Base-by-base conservation (phyloP, 208 protist species). In the Acanthamoeba lugdunensis region DNA sequence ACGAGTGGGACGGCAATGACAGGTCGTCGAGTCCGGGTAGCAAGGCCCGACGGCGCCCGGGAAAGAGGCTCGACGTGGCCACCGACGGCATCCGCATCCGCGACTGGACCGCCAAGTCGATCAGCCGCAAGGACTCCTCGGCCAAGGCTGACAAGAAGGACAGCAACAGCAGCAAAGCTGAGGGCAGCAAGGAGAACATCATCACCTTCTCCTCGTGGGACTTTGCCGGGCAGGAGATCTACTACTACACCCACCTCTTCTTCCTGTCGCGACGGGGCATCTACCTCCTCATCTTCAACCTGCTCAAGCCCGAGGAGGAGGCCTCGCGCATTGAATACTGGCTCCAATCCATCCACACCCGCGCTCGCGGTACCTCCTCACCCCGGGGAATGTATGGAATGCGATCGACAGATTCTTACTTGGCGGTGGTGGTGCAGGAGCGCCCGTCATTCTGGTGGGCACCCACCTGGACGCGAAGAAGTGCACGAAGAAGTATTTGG, bases 321-420 rank as follows among this genome's bases (percentile, higher is more conserved):
- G 25, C 56, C 11, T 61, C 45, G 8, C 65, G 61, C 33, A 73
- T 93, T 33, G 89, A 93, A n/a, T 93, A 93, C 69, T 93, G 89
- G 89, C 89, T 93, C 23, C 89, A 93, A 67, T 84, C 69, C 58
- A 93, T 93, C 13, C 56, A 93, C 89, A 84, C 89, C 45, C 89
- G 89, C 37, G 73, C 69, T 16, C 87, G 65, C 6, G 33, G 67
- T 92, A 33, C 37, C 50, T 23, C 1, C 8, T 4, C 61, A 1
- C 25, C 8, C 18, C 41, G 41, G 4, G 41, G 25, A 33, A 13
- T 52, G 16, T 21, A 18, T 30, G 28, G 8, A 87, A 16, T 45
- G 45, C 45, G 28, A 16, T 23, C 45, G 18, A 16, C 50, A n/a
- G 13, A 23, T 23, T 69, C n/a, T 50, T 28, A 13, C 56, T 90